These are phyloP conservation scores for Fusarium sp. DNA, from an alignment of 2,329 filamentous ascomycete species.

Conservation along the genomic window DNA sequence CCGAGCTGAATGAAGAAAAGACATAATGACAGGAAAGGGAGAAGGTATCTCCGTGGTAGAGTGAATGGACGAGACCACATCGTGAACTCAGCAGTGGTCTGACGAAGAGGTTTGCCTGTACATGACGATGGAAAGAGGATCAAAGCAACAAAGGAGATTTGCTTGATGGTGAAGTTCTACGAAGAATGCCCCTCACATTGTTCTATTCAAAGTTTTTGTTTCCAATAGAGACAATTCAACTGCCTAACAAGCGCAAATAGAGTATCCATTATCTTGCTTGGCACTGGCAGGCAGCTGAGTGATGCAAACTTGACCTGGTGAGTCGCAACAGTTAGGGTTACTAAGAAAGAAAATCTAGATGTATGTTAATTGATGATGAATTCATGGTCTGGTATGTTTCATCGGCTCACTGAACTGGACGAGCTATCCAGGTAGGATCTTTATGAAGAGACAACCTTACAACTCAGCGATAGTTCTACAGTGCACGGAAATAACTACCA, in stretches of 20 bases:
- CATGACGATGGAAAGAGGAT: not conserved
- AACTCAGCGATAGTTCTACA: conserved; percentile 2
- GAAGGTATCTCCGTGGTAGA: conserved; percentile 25
- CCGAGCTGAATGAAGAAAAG: conserved; percentile 44
- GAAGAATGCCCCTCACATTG: not conserved
- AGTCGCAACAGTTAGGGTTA: not conserved
- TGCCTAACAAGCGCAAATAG: conserved; percentile 1
- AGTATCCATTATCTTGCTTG: not conserved
- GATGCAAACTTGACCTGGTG: not conserved
- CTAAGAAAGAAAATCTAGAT: not conserved
- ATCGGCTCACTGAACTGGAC: not conserved
- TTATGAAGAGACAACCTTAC: not conserved
- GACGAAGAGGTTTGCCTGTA: not conserved
- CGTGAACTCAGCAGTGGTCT: not conserved
- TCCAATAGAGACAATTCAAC: conserved; percentile 15
- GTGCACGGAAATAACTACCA: no score
- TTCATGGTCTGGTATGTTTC: not conserved
- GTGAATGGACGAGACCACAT: conserved; percentile 29
- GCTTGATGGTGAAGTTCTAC: not conserved
- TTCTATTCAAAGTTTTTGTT: not conserved
- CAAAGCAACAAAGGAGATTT: not conserved
- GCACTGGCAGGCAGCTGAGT: not conserved
- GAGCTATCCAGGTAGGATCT: not conserved
- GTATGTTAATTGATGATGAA: not conserved
- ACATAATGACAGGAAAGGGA: conserved; percentile 37